Percentiles rank a stretch among this genome's conserved stretches.
These are phyloP conservation scores for Gaertneriomyces sp. DNA, from an alignment of 192 early-diverging fungal species.

Conservation along the genomic window DNA sequence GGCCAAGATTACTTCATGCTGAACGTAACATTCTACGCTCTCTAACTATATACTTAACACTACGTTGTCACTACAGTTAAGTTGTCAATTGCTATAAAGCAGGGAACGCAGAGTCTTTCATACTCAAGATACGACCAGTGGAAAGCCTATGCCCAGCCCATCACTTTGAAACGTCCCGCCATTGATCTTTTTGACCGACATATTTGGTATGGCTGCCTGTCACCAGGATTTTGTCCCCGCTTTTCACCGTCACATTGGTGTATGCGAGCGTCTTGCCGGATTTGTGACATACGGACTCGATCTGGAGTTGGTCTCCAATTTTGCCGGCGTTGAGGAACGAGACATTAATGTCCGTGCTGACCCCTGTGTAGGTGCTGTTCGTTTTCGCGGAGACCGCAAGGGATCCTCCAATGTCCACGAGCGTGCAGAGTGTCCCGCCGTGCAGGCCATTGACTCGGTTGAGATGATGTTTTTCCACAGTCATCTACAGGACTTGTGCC, in stretches of 20 bases:
- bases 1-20: no score
- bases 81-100: no score
- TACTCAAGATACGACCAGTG: no score
- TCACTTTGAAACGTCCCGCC: no score
- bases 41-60: no score
- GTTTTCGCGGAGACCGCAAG: slow-evolving; percentile 20
- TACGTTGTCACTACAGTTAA: no score
- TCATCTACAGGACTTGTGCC: neutral
- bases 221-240: slow-evolving; percentile 20
- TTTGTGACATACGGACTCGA: slow-evolving; percentile 20
- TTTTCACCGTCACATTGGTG: slow-evolving; percentile 11
- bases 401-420: slow-evolving; percentile 25
- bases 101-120: no score
- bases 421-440: slow-evolving; percentile 21
- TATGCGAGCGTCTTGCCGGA: slow-evolving; percentile 23
- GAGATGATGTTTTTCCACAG: slow-evolving; percentile 24
- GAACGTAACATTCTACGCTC: no score
- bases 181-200: no score
- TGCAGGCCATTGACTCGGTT: slow-evolving; percentile 23
- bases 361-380: slow-evolving; percentile 20
- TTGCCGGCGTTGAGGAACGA: slow-evolving; percentile 27
- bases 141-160: no score
- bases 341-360: slow-evolving; percentile 17
- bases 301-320: slow-evolving; percentile 19
- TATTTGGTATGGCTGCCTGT: slow-evolving; percentile 5